Conservation (phyloP, 1,284 basidiomycete genomes). For the Papiliotrema nemorosa region DNA sequence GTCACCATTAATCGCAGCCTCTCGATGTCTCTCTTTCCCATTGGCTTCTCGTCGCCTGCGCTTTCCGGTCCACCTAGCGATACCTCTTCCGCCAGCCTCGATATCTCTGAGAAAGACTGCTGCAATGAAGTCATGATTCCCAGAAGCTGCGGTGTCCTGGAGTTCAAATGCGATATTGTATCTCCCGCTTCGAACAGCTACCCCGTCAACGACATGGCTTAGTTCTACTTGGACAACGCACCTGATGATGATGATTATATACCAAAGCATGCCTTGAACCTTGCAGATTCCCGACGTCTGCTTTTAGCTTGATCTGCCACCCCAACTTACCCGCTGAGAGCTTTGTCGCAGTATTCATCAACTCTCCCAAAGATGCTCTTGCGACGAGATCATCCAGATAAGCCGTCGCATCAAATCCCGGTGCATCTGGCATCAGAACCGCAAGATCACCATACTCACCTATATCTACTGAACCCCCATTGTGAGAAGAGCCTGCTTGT, state of each 20-base stretch:
- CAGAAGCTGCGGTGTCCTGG: conserved; percentile 47
- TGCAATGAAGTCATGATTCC: conserved; percentile 44
- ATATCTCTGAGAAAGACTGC: conserved; percentile 46
- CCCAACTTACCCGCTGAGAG: conserved; percentile 33
- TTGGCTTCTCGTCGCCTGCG: not conserved
- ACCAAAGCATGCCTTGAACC: conserved; percentile 45
- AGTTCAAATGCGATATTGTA: conserved; percentile 45
- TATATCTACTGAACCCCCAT: conserved; percentile 28
- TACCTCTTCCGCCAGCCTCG: conserved; percentile 41
- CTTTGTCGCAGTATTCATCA: conserved; percentile 33
- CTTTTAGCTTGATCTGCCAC: not conserved
- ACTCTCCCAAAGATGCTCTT: conserved; percentile 28
- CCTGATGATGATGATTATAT: conserved; percentile 50
- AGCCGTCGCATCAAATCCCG: conserved; percentile 32
- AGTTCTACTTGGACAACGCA: conserved; percentile 1
- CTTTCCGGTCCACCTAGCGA: conserved; percentile 20
- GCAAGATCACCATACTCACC: conserved; percentile 14
- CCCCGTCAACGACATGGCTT: too few species aligned
- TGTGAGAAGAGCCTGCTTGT: not conserved
- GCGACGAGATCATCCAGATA: conserved; percentile 45
- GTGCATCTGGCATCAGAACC: conserved; percentile 21
- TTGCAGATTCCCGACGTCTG: conserved; percentile 44
- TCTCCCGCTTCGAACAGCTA: conserved; percentile 48
- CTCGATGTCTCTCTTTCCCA: conserved; percentile 11
- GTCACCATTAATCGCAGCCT: conserved; percentile 31